Evolutionary conservation across 1,284 basidiomycete species (phyloP).

Genomic region (Ustilago loliicola): DNA sequence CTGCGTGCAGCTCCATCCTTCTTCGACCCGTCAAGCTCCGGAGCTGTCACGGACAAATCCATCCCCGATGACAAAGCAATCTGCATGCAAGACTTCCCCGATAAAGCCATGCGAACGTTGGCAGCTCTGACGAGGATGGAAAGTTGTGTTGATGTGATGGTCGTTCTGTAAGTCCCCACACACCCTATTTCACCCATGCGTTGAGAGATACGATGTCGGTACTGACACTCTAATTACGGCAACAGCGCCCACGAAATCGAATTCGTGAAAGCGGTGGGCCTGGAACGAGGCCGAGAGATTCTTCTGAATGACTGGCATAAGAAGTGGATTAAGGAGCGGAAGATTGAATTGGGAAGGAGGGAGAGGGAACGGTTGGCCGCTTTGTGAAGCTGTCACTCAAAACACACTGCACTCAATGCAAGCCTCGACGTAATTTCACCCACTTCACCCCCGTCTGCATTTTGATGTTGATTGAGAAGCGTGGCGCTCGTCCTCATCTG

Average conservation of each 20-base stretch:
- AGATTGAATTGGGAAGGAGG: slow-evolving; percentile 13
- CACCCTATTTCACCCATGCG: neutral
- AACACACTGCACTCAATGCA: neutral
- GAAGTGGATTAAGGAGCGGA: slow-evolving; percentile 18
- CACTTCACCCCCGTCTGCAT: neutral
- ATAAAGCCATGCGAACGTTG: slow-evolving; percentile 22
- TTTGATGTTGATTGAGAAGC: no score
- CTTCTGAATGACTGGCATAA: slow-evolving; percentile 17
- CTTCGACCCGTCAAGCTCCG: slow-evolving; percentile 21
- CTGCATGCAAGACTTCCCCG: slow-evolving; percentile 36
- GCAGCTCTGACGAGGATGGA: slow-evolving; percentile 20
- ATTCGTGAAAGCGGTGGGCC: slow-evolving; percentile 11
- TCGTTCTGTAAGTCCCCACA: slow-evolving; percentile 24
- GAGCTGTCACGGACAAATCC: slow-evolving; percentile 14
- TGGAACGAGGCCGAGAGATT: slow-evolving; percentile 14
- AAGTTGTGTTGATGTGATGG: slow-evolving; percentile 31
- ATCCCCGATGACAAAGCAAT: slow-evolving; percentile 8
- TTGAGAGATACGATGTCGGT: neutral
- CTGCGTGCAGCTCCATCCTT: slow-evolving; percentile 21
- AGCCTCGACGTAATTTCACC: neutral
- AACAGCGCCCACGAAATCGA: slow-evolving; percentile 30
- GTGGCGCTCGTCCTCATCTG: neutral
- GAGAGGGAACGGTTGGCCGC: slow-evolving; percentile 6
- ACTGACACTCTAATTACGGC: no score
- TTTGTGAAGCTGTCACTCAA: neutral